Conservation (phyloP, 1,284 basidiomycete species). For the Thecaphora thlaspeos region DNA sequence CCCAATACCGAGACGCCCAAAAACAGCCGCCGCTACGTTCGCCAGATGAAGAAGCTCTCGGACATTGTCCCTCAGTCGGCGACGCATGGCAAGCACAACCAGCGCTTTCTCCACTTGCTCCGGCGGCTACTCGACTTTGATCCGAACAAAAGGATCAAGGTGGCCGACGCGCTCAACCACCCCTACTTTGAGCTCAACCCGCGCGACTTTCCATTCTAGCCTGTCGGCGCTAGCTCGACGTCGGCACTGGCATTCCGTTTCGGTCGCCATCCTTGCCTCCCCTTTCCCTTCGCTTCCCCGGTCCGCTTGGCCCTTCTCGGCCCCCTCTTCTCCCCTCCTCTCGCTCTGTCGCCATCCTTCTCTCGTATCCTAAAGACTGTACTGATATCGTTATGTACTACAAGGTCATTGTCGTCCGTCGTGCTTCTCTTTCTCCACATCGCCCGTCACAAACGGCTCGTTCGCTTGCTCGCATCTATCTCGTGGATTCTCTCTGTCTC, state of each 20-base stretch:
- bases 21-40: conserved; percentile 91
- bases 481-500: too few species aligned
- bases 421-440: too few species aligned
- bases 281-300: too few species aligned
- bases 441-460: too few species aligned
- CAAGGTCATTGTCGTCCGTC: too few species aligned
- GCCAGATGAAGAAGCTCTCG: conserved; percentile 77
- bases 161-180: conserved; percentile 50
- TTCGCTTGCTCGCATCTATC: too few species aligned
- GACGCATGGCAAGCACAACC: conserved; percentile 62
- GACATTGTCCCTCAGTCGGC: conserved; percentile 68
- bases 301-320: neutral
- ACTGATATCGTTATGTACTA: too few species aligned
- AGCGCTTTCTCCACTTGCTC: conserved; percentile 82
- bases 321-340: neutral
- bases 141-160: conserved; percentile 65
- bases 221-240: neutral
- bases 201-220: conserved; percentile 43
- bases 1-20: conserved; percentile 81
- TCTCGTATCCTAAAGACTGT: too few species aligned
- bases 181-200: conserved; percentile 52
- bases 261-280: neutral
- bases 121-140: conserved; percentile 86
- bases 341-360: too few species aligned
- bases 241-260: too few species aligned